Evolutionary conservation across 2,329 filamentous ascomycete genomes (phyloP), one percentile per base, ranked within the genome.

Genomic region (Ceratocystis diversiconidia): DNA sequence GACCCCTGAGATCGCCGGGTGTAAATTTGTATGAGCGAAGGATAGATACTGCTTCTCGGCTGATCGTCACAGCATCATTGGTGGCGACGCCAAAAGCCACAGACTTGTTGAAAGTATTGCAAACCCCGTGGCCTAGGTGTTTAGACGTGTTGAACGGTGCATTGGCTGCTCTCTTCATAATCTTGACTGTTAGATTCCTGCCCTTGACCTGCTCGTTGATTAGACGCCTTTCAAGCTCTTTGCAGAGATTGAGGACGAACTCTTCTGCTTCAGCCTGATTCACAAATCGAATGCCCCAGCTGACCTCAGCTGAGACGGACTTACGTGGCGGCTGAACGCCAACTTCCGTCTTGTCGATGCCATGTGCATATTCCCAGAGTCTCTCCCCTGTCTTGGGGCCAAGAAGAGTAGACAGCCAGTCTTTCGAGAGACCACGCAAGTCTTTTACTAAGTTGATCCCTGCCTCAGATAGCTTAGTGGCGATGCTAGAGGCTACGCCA

Each of bases 261-360:
- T 95, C 90, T 67, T 97, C 92, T 0, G 91, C 92, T 74, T 99
- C 92, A n/a, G 84, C 81, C 72, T 96, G 90, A 68, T 82, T 95
- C 70, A 94, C 85, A 73, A 99, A 99, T 5, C 94, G 86, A 65
- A 99, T 95, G 2, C 95, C 94, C 94, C 94, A 99, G 71, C 94
- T 99, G 68, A 99, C 90, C 73, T 99, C 94, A 0, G 92, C 92
- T 1, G 94, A 97, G 0, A 99, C 90, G 0, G 92, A 97, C 73
- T 97, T 99, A 64, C 94, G 85, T 17, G 90, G 79, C 0, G 87
- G 84, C 71, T 95, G 88, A 66, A 92, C 88, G 41, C 92, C 92
- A 5, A 97, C 90, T 73, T 96, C 90, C 1, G 85, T 80, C 62
- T 80, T 82, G 74, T 99, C 94, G 61, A 97, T 90, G 2, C 94